Evolutionary conservation across 129 eudicot genomes (phyloP).

Genomic region (Apium graveolens): DNA sequence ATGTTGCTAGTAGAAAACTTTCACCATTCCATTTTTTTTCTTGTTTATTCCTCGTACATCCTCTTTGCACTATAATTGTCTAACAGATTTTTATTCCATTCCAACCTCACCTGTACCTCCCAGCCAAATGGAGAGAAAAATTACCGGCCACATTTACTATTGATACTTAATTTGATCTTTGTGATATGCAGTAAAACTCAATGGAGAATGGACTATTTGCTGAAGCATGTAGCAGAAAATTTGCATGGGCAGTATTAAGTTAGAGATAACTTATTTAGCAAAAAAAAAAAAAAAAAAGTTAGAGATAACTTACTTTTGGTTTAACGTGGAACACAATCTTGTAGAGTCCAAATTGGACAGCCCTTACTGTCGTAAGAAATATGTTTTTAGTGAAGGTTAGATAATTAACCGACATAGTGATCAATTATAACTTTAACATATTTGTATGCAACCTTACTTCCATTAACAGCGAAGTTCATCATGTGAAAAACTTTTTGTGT

Average conservation of each 20-base stretch:
- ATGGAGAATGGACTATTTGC: not conserved
- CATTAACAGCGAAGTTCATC: slow-evolving; percentile 65
- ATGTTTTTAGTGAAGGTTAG: slow-evolving; percentile 9
- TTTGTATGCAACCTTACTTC: slow-evolving; percentile 48
- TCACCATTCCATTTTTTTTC: not conserved
- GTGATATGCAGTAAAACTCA: not conserved
- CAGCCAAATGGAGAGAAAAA: not conserved
- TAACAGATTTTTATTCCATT: not conserved
- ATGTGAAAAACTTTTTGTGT: slow-evolving; percentile 70
- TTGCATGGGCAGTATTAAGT: not conserved
- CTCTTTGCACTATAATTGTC: not conserved
- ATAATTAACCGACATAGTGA: not conserved
- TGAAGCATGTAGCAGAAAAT: not conserved
- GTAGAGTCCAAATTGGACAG: slow-evolving; percentile 56
- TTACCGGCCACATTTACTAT: not conserved
- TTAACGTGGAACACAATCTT: slow-evolving; percentile 33
- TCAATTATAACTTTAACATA: slow-evolving; percentile 9
- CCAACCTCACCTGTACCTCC: not conserved
- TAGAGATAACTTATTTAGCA: slow-evolving; percentile 31
- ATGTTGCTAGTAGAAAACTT: not conserved
- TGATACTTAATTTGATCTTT: not conserved
- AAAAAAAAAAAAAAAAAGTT: too few species aligned
- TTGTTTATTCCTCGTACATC: not conserved
- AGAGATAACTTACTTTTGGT: slow-evolving; percentile 35
- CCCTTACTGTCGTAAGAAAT: slow-evolving; percentile 39